Base-by-base conservation (phyloP, 164 flowering plant genomes). In the Kingdonia uniflora region DNA sequence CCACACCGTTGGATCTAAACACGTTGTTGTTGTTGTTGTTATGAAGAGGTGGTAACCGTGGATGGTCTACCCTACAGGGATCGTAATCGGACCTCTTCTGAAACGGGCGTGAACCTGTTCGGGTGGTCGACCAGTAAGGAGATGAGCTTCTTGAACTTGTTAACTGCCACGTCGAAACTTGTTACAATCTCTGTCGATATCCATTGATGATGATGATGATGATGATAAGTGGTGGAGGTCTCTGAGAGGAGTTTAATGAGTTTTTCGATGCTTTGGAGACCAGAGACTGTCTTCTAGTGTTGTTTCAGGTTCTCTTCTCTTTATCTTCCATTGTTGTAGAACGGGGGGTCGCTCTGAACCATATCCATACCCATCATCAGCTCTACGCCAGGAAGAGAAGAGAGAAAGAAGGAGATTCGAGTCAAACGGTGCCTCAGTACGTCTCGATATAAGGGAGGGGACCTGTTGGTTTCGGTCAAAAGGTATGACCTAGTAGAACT, bases 71-170 rank as follows among this genome's bases (percentile, higher is more conserved):
- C 45, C 46, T 2, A 33, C 19, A 44, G 8, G 50, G 11, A 16
- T 52, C 22, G 20, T 5, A 21, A 52, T 44, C 0, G 97, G 97
- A 6, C 70, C 95, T 16, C 92, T 25, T 37, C 97, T 58, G 71
- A 91, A 91, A 13, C 97, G 81, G 10, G 97, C 97, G 45, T 91
- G 97, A n/a, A n/a, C 97, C 97, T 10, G 84, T 81, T 52, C 95
- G 48, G 22, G 75, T 29, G 8, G 76, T 1, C 85, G 84, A 42
- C 84, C 59, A 85, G 72, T 15, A 87, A 74, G 12, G 91, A 80
- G 33, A 87, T 85, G 6, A 85, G 84, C 49, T 62, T 77, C 74
- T 71, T 79, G 75, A 87, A 91, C 76, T 76, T 85, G 47, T 70
- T 66, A 8, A 87, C 91, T n/a, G 95, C 89, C 48, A 53, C 78